These are phyloP conservation scores for Lentinula lateritia DNA, from an alignment of 768 basidiomycete genomes.

Conservation along the genomic window DNA sequence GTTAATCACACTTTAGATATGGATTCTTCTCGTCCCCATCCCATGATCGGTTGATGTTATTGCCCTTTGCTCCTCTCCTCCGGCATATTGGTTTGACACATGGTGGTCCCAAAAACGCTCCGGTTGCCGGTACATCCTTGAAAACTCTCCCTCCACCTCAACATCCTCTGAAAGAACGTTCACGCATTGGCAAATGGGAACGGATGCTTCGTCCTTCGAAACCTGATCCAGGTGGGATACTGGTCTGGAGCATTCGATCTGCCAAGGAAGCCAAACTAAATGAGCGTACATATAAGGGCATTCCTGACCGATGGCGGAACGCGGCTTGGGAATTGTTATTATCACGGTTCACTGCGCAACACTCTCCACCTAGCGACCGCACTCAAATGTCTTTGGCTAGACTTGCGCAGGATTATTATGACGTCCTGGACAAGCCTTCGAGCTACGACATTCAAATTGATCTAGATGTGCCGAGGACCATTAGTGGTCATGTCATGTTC, in stretches of 20 bases:
- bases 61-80: conserved; percentile 56
- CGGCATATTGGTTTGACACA: conserved; percentile 49
- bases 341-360: conserved; percentile 42
- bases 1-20: conserved; percentile 48
- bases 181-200: conserved; percentile 90
- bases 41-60: conserved; percentile 77
- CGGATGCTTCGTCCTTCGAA: conserved; percentile 72
- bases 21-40: conserved; percentile 82
- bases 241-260: conserved; percentile 63
- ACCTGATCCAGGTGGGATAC: conserved; percentile 67
- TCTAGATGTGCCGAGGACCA: conserved; percentile 94
- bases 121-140: conserved; percentile 41
- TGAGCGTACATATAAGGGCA: conserved; percentile 85
- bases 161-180: conserved; percentile 55
- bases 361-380: conserved; percentile 20
- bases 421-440: conserved; percentile 73
- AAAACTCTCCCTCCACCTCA: conserved; percentile 42
- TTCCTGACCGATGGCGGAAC: conserved; percentile 92
- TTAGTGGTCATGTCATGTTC: conserved; percentile 91
- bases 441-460: conserved; percentile 96
- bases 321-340: conserved; percentile 90
- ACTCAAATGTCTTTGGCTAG: conserved; percentile 28
- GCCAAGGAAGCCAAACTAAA: conserved; percentile 67
- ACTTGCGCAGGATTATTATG: conserved; percentile 48
- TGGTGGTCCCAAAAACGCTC: conserved; percentile 39